Evolutionary conservation across 139 green algal genomes (phyloP).

Genomic region (Chlorella sp.): DNA sequence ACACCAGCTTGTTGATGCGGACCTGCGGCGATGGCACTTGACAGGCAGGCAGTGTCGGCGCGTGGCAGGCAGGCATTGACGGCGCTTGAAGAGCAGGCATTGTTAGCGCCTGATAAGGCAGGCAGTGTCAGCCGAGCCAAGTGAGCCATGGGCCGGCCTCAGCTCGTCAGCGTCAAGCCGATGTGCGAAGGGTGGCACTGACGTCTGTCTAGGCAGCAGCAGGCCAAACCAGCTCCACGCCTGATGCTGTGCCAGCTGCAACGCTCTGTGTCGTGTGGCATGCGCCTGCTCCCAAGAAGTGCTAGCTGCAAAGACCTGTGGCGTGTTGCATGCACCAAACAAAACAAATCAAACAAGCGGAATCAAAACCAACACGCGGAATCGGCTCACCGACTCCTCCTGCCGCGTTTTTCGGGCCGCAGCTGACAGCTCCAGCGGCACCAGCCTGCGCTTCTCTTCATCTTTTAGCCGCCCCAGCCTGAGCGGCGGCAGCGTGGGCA

Average conservation of each 20-base stretch:
- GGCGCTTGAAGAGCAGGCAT: background rate
- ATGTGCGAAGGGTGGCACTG: too few relatives aligned
- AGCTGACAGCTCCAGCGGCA: slow-evolving; percentile 2
- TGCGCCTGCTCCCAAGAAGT: background rate
- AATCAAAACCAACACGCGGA: background rate
- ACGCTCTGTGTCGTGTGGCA: too few relatives aligned
- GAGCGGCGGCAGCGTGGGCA: background rate
- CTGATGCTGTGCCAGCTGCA: too few relatives aligned
- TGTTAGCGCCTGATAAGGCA: background rate
- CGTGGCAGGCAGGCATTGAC: too few relatives aligned
- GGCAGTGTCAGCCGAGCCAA: background rate
- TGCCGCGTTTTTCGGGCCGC: background rate
- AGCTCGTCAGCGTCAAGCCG: background rate
- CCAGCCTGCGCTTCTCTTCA: background rate
- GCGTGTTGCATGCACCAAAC: background rate
- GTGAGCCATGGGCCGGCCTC: background rate
- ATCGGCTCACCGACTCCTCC: background rate
- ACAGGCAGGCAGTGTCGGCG: too few relatives aligned
- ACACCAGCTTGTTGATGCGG: background rate
- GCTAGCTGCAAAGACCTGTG: too few relatives aligned
- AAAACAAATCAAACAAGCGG: background rate
- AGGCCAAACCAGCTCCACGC: too few relatives aligned
- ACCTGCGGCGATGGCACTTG: too few relatives aligned
- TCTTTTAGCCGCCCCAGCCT: background rate
- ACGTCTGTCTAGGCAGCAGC: too few relatives aligned